Conservation (phyloP, 768 basidiomycete genomes). For the Rhizopogon vinicolor region DNA sequence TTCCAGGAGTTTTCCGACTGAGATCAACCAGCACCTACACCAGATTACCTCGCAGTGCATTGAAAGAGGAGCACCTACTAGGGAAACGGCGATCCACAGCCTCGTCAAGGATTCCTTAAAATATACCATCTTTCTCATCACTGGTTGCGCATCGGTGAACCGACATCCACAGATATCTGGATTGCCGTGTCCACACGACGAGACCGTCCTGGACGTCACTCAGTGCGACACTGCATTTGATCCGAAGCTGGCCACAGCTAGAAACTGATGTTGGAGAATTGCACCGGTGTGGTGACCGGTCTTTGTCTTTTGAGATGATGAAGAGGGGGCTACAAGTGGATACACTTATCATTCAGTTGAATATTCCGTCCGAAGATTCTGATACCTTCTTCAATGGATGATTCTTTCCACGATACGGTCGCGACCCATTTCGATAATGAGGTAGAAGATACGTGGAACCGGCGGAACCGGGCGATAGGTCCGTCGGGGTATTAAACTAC, state of each 20-base stretch:
- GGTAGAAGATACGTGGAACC: background rate
- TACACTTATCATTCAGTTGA: background rate
- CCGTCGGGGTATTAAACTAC: background rate
- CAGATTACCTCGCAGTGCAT: too few relatives aligned
- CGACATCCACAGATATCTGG: background rate
- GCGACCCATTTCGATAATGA: background rate
- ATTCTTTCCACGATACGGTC: background rate
- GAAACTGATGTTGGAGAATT: background rate
- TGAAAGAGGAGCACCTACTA: too few relatives aligned
- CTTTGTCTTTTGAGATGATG: background rate
- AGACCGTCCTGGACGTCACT: background rate
- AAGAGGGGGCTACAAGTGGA: background rate
- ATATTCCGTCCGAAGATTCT: background rate
- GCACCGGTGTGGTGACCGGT: too few relatives aligned
- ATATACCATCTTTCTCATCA: slow-evolving; percentile 6
- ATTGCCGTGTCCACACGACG: background rate
- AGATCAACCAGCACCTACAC: too few relatives aligned
- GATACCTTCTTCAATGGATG: background rate
- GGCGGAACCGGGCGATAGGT: background rate
- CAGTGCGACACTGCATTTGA: background rate
- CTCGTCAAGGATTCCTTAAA: background rate
- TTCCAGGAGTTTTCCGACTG: too few relatives aligned
- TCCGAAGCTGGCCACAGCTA: background rate
- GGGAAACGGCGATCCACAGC: too few relatives aligned
- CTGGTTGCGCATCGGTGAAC: slow-evolving; percentile 3